Evolutionary conservation across 1,139 yeast species (phyloP).

Genomic region (Kodamaea sp.): DNA sequence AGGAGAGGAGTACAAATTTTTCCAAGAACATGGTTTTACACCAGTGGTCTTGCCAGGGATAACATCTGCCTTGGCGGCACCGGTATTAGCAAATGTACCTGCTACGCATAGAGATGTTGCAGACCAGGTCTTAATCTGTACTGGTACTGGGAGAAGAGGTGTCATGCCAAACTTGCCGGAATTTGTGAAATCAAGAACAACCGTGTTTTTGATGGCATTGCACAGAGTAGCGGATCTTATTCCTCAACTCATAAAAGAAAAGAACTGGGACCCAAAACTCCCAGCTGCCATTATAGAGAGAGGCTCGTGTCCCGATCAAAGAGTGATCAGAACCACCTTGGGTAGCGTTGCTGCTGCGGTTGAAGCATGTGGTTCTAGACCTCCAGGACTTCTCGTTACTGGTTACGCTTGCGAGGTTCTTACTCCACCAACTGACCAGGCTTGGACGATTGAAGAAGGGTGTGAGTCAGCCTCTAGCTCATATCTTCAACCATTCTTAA

Average conservation of each 20-base stretch:
- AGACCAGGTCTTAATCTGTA: conserved; percentile 88
- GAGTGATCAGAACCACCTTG: conserved; percentile 76
- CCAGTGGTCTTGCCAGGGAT: conserved; percentile 86
- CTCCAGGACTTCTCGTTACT: conserved; percentile 87
- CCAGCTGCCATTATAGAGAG: conserved; percentile 90
- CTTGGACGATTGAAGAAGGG: conserved; percentile 68
- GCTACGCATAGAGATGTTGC: conserved; percentile 92
- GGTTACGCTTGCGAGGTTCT: conserved; percentile 79
- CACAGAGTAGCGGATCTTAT: conserved; percentile 77
- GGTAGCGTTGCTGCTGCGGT: conserved; percentile 69
- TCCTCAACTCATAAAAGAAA: conserved; percentile 51
- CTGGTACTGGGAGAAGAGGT: conserved; percentile 94
- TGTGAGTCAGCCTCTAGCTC: conserved; percentile 13
- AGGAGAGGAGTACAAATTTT: conserved; percentile 83
- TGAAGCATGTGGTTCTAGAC: conserved; percentile 82
- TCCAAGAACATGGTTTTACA: conserved; percentile 61
- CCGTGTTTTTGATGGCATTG: conserved; percentile 87
- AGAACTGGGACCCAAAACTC: conserved; percentile 66
- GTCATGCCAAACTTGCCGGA: conserved; percentile 78
- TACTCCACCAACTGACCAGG: conserved; percentile 25
- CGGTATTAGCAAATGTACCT: conserved; percentile 81
- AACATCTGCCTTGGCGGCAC: conserved; percentile 88
- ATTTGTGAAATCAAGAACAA: conserved; percentile 70
- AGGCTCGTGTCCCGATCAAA: conserved; percentile 91
- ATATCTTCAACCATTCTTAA: conserved; percentile 3